Evolutionary conservation across 2,329 filamentous ascomycete species (phyloP), one percentile per base, ranked within the genome.

Genomic region (Alternaria postmessia): DNA sequence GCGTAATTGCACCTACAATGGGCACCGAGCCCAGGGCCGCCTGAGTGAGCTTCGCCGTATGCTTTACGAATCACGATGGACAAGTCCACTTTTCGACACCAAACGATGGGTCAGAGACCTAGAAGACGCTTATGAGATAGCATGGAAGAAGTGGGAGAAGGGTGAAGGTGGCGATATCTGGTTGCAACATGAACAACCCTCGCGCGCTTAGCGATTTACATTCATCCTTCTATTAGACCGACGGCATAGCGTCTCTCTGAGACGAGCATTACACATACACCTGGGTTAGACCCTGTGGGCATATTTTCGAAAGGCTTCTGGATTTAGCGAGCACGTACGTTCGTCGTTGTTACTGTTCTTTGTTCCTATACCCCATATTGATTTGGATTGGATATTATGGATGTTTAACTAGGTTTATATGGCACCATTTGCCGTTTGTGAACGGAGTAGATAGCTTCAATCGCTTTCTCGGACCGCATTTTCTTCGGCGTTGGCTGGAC

Each of bases 131-230:
- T 99, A 97, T 77, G 89, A 91, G 66, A 87, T 91, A 75, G 93
- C 94, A 18, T 99, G 95, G 95, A 85, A 85, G 69, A 87, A 88
- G 74, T 99, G 95, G 94, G 93, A 94, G 39, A 84, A 82, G 41
- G 94, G 93, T 12, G 87, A 93, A 78, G 89, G 91, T n/a, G 94
- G 94, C 8, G 95, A 99, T 82, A 96, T 99, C 67, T 95, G 93
- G 84, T 84, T 99, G 57, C 64, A 70, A 52, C 42, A 57, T 12
- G 30, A 38, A 55, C 39, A 32, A 38, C 28, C 44, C 20, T 42
- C 26, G 51, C 38, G n/a, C 32, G 20, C 43, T 48, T 54, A 54
- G 56, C 51, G 44, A 39, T 30, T 26, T 16, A 34, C 38, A 36
- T 49, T 49, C 22, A 56, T 22, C 28, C 20, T 44, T 59, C 41